A percentile compares a stretch with the other conserved stretches of the same genome.
phyloP scores from a whole-genome alignment of 23 red algal genomes.

The Pyropia haitanensis region DNA sequence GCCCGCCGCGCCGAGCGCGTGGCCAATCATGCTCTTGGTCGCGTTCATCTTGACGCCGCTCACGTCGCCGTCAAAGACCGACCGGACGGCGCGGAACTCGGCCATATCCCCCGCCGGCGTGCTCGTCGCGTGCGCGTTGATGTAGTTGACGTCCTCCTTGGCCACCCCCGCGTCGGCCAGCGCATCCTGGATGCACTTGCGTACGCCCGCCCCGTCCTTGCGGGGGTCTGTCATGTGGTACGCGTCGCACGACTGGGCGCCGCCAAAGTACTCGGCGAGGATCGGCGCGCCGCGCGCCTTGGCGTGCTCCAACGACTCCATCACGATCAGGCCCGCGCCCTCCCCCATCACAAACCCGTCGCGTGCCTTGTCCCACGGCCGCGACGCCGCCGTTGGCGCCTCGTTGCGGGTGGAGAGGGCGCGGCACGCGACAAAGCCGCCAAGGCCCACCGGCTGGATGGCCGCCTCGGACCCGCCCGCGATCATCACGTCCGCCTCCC shows the following conservation, averaged over 20 bases:
- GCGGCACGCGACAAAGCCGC: conserved; percentile 97
- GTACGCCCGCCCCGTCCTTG: conserved; percentile 71
- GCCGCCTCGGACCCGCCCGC: conserved; percentile 91
- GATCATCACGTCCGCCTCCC: conserved; percentile 88
- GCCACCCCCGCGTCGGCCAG: conserved; percentile 63
- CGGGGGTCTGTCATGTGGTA: conserved; percentile 94
- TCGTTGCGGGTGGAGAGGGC: conserved; percentile 81
- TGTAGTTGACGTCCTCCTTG: conserved; percentile 73
- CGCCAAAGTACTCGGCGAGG: conserved; percentile 87
- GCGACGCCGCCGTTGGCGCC: conserved; percentile 51
- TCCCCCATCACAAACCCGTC: conserved; percentile 99
- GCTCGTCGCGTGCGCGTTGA: conserved; percentile 97
- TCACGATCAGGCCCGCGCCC: conserved; percentile 74
- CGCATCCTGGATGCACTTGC: conserved; percentile 50
- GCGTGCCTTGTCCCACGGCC: conserved; percentile 89
- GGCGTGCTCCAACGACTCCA: conserved; percentile 94
- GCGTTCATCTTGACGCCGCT: conserved; percentile 86
- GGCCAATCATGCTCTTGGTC: conserved; percentile 98
- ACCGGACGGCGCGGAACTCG: conserved; percentile 75
- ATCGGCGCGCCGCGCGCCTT: conserved; percentile 78
- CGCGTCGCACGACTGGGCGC: conserved; percentile 84
- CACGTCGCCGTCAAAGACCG: conserved; percentile 70
- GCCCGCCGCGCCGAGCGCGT: conserved; percentile 87
- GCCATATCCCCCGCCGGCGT: conserved; percentile 95
- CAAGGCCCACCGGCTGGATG: conserved; percentile 76